Evolutionary conservation across 495 filamentous ascomycete genomes (phyloP).

Genomic region (Penicillium samsonianum): DNA sequence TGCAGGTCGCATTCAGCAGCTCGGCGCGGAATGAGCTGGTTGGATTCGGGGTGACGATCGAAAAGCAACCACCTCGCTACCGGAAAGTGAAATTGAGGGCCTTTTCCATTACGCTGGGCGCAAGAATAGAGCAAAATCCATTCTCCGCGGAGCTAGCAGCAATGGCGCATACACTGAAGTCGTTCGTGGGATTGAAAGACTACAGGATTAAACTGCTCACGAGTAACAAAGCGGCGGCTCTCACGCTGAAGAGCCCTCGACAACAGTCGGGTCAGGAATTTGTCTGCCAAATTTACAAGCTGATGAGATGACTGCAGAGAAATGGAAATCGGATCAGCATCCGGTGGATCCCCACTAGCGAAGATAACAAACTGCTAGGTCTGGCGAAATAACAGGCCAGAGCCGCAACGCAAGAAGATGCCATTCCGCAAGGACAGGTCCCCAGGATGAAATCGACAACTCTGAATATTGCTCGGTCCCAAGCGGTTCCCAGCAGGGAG

Average conservation of each 20-base stretch:
- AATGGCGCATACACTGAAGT: no score
- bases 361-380: no score
- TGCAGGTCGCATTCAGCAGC: no score
- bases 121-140: conserved; percentile 1
- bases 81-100: not conserved
- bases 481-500: not conserved
- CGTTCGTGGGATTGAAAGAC: not conserved
- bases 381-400: no score
- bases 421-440: conserved; percentile 5
- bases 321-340: conserved; percentile 28
- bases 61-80: conserved; percentile 5
- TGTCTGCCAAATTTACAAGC: conserved; percentile 25
- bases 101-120: not conserved
- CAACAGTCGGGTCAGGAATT: no score
- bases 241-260: not conserved
- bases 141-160: not conserved
- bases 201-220: not conserved
- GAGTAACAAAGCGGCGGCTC: conserved; percentile 3
- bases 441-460: not conserved
- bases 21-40: conserved; percentile 16
- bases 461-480: not conserved
- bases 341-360: conserved; percentile 20
- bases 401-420: conserved; percentile 20
- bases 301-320: conserved; percentile 22
- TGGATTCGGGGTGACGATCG: conserved; percentile 6